A percentile compares a stretch with the other conserved stretches of the same genome.
phyloP scores from a whole-genome alignment of 192 early-diverging fungal species.

The Entomortierella beljakovae region DNA sequence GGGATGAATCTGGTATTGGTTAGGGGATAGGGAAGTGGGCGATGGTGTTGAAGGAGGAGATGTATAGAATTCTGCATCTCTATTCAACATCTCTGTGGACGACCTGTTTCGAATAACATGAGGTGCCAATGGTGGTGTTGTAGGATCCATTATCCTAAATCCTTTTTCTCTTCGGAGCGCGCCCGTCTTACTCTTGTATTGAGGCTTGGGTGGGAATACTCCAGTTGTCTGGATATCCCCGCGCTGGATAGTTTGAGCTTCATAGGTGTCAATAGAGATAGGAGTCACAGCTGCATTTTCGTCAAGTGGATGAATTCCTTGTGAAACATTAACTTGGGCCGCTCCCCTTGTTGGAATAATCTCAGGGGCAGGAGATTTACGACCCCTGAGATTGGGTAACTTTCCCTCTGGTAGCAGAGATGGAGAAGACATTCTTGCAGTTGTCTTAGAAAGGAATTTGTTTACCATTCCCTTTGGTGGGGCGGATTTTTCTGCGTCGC shows the following conservation, averaged over 20 bases:
- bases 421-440: conserved; percentile 16
- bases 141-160: conserved; percentile 26
- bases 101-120: background rate
- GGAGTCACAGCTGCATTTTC: background rate
- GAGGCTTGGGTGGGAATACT: background rate
- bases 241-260: background rate
- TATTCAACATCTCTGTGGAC: conserved; percentile 8
- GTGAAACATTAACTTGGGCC: background rate
- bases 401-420: background rate
- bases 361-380: background rate
- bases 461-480: conserved; percentile 32
- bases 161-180: conserved; percentile 9
- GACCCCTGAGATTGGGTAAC: background rate
- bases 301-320: conserved; percentile 2
- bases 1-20: background rate
- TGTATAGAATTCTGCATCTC: background rate
- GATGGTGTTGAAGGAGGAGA: conserved; percentile 24
- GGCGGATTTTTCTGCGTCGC: background rate
- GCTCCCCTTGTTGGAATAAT: background rate
- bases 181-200: background rate
- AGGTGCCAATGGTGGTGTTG: background rate
- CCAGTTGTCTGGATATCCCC: background rate
- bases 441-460: conserved; percentile 28
- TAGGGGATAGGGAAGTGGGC: background rate
- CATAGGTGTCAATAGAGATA: background rate